Conservation (phyloP, 176 grass and related monocot genomes). For the Cenchrus fungigraminus region DNA sequence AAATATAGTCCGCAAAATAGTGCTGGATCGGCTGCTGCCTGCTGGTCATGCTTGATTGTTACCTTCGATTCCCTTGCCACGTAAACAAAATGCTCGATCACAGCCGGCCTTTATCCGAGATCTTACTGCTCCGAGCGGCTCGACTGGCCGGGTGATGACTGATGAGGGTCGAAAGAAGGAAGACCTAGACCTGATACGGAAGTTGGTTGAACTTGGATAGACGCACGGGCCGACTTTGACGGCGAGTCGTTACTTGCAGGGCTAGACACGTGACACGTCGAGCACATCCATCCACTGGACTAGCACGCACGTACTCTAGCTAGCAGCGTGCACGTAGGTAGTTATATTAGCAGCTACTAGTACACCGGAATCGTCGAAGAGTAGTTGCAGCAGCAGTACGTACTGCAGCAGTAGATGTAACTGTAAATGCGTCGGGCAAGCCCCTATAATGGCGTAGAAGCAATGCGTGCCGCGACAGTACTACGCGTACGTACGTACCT, state of each 20-base stretch:
- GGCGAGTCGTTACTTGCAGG: conserved; percentile 25
- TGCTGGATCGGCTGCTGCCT: no score
- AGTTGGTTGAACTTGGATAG: neutral
- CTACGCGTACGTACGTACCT: conserved; percentile 17
- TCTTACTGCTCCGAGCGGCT: no score
- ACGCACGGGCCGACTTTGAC: conserved; percentile 20
- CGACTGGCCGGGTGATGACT: no score
- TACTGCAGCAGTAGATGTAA: neutral
- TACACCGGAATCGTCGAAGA: neutral
- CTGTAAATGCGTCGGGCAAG: conserved; percentile 15
- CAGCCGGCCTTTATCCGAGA: no score
- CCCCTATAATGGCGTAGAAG: conserved; percentile 19
- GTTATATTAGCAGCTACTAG: no score
- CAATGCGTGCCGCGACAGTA: conserved; percentile 39
- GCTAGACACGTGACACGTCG: neutral
- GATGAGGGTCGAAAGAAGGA: no score
- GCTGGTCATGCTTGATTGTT: no score
- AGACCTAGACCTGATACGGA: no score
- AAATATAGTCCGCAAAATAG: no score
- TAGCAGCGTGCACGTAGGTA: no score
- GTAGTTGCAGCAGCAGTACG: neutral
- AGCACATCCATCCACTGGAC: neutral
- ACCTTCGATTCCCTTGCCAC: no score
- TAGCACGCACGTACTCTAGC: neutral
- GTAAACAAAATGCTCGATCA: no score